Evolutionary conservation across 805 yeast species (phyloP).

Genomic region (Yarrowia alimentaria): DNA sequence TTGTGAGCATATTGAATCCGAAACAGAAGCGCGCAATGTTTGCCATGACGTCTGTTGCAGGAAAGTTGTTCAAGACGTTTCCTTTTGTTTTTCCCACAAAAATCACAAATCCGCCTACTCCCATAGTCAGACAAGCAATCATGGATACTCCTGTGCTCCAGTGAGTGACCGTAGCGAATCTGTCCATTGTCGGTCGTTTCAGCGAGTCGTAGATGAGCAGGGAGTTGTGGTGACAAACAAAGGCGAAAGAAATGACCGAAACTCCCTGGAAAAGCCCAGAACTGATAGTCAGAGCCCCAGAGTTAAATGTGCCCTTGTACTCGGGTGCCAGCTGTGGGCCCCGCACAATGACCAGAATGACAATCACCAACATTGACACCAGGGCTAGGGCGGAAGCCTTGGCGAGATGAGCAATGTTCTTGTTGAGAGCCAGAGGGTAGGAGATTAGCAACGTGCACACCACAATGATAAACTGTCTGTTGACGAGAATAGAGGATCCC

Average conservation of each 20-base stretch:
- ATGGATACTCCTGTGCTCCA: slow-evolving; percentile 78
- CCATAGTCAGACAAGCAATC: slow-evolving; percentile 74
- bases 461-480: slow-evolving; percentile 68
- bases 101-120: slow-evolving; percentile 69
- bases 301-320: slow-evolving; percentile 47
- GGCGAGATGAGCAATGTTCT: slow-evolving; percentile 79
- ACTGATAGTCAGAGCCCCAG: slow-evolving; percentile 50
- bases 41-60: slow-evolving; percentile 66
- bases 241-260: slow-evolving; percentile 90
- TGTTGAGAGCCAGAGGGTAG: slow-evolving; percentile 75
- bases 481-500: slow-evolving; percentile 50
- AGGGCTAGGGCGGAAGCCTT: slow-evolving; percentile 84
- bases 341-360: slow-evolving; percentile 64
- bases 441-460: slow-evolving; percentile 70
- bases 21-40: slow-evolving; percentile 88
- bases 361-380: slow-evolving; percentile 77
- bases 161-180: slow-evolving; percentile 78
- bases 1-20: slow-evolving; percentile 88
- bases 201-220: slow-evolving; percentile 85
- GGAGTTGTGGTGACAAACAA: slow-evolving; percentile 94
- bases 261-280: slow-evolving; percentile 79
- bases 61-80: slow-evolving; percentile 83
- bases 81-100: slow-evolving; percentile 82
- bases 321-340: slow-evolving; percentile 61
- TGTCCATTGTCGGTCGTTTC: slow-evolving; percentile 66